Evolutionary conservation across 73 alveolate genomes (phyloP).

Genomic region (Tetrahymena elliotti): DNA sequence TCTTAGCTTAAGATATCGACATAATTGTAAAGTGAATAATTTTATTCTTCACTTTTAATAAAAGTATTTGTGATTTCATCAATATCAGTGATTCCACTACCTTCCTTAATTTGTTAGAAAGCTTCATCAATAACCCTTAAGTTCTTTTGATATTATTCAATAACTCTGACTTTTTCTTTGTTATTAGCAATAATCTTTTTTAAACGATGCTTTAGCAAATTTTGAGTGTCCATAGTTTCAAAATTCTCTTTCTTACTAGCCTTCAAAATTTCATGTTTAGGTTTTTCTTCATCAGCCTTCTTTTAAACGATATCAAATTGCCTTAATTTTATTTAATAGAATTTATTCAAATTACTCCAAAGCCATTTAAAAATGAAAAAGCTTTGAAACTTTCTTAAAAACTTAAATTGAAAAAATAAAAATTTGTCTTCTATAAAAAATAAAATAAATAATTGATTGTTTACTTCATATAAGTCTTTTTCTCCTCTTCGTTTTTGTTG

Average conservation of each 20-base stretch:
- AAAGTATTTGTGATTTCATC: slow-evolving; percentile 78
- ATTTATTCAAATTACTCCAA: too few species aligned
- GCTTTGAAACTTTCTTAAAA: too few species aligned
- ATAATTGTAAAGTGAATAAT: slow-evolving; percentile 63
- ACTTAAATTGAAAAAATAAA: not conserved
- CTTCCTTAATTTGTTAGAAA: slow-evolving; percentile 58
- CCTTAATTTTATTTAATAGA: not conserved
- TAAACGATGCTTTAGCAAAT: slow-evolving; percentile 48
- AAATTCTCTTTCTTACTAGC: slow-evolving; percentile 53
- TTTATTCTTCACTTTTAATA: slow-evolving; percentile 81
- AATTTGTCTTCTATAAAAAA: slow-evolving; percentile 3
- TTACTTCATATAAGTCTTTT: slow-evolving; percentile 58
- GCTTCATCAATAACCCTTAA: slow-evolving; percentile 77
- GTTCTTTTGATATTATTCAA: slow-evolving; percentile 63
- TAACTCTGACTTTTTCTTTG: slow-evolving; percentile 70
- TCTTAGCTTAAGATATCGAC: slow-evolving; percentile 72
- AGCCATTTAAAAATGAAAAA: too few species aligned
- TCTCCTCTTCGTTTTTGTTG: slow-evolving; percentile 69
- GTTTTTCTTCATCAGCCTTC: slow-evolving; percentile 61
- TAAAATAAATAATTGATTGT: slow-evolving; percentile 32
- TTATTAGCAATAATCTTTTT: slow-evolving; percentile 55
- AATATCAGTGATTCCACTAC: slow-evolving; percentile 72
- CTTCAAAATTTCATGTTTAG: slow-evolving; percentile 42
- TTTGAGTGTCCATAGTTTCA: slow-evolving; percentile 47
- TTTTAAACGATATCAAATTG: slow-evolving; percentile 53